Conservation (phyloP, 345 rosid genomes). For the Eucalyptus fibrosa region DNA sequence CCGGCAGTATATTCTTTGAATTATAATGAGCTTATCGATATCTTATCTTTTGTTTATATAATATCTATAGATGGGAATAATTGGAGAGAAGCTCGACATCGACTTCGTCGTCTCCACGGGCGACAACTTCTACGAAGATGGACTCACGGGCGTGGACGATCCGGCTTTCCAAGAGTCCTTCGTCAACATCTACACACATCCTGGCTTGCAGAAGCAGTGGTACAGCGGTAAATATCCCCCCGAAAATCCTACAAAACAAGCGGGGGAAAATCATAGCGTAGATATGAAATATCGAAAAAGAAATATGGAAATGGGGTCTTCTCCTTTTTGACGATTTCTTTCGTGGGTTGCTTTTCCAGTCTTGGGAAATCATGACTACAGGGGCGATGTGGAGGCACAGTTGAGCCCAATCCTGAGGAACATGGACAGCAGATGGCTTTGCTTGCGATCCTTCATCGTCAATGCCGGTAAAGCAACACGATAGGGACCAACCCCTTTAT, state of each 20-base stretch:
- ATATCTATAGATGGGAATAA: constrained; percentile 32
- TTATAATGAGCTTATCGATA: not conserved
- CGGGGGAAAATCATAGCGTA: not conserved
- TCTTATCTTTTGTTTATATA: not conserved
- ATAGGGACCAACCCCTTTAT: not conserved
- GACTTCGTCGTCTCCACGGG: constrained; percentile 38
- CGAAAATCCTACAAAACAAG: not conserved
- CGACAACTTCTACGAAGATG: constrained; percentile 41
- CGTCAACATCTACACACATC: constrained; percentile 20
- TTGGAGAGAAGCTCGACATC: constrained; percentile 25
- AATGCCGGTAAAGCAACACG: constrained; percentile 16
- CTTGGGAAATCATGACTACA: constrained; percentile 58
- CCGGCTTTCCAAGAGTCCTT: constrained; percentile 28
- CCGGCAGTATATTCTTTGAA: not conserved
- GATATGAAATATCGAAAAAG: not conserved
- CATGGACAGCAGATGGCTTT: constrained; percentile 40
- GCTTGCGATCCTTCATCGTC: constrained; percentile 34
- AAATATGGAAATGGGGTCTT: not conserved
- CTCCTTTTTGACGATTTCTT: not conserved
- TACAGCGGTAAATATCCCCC: constrained; percentile 11
- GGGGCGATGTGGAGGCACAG: constrained; percentile 55
- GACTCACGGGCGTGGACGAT: constrained; percentile 25
- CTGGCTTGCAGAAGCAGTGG: constrained; percentile 38
- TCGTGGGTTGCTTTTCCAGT: constrained; percentile 4
- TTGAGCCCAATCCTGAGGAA: constrained; percentile 26